Evolutionary conservation across 1,139 yeast genomes (phyloP).

Genomic region (Nakaseomyces delphensis): DNA sequence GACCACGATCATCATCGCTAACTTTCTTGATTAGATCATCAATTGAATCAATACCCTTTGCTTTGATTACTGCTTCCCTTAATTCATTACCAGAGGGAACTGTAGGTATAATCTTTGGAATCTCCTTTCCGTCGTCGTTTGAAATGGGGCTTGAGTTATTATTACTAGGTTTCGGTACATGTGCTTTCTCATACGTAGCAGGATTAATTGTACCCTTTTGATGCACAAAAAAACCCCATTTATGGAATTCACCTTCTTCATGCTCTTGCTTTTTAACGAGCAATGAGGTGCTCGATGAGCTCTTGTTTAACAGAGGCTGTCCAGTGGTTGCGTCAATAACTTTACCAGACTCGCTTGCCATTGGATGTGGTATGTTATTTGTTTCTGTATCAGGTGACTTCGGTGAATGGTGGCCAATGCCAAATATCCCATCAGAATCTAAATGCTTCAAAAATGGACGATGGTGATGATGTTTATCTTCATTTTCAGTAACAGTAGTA

Average conservation of each 20-base stretch:
- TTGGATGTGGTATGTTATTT: conserved; percentile 47
- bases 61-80: conserved; percentile 66
- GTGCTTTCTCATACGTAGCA: conserved; percentile 29
- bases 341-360: conserved; percentile 52
- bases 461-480: not conserved
- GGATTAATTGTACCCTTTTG: conserved; percentile 35
- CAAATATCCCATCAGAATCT: conserved; percentile 19
- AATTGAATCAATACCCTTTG: conserved; percentile 68
- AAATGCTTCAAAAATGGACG: conserved; percentile 19
- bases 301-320: conserved; percentile 55
- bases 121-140: not conserved
- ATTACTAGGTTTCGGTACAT: too few relatives aligned
- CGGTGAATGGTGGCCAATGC: conserved; percentile 9
- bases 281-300: conserved; percentile 55
- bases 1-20: conserved; percentile 42
- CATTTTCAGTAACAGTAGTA: not conserved
- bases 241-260: conserved; percentile 88
- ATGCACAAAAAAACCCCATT: conserved; percentile 68
- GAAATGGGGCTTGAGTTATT: conserved; percentile 2
- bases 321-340: conserved; percentile 67
- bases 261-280: conserved; percentile 71
- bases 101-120: conserved; percentile 22
- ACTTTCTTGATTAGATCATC: conserved; percentile 62
- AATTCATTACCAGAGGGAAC: conserved; percentile 71
- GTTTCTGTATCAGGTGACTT: conserved; percentile 12